These are phyloP conservation scores for Talaromyces sp. DNA, from an alignment of 2,329 filamentous ascomycete genomes.

Conservation along the genomic window DNA sequence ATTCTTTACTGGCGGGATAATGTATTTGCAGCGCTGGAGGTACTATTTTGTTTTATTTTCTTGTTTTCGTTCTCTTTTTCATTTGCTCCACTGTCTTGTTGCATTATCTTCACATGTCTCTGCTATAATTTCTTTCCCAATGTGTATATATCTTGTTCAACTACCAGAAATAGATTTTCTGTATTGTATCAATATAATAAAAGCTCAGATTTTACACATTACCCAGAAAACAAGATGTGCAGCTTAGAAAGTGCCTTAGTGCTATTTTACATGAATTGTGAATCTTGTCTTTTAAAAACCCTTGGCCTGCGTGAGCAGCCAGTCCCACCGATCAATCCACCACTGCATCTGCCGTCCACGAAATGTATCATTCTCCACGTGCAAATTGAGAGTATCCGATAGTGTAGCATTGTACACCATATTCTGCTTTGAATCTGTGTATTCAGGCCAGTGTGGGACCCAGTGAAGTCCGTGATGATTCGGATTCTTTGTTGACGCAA, in stretches of 20 bases:
- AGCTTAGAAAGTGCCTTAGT: no score
- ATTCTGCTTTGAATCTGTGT: neutral
- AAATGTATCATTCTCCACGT: neutral
- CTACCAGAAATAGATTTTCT: no score
- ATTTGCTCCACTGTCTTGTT: no score
- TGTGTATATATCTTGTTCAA: no score
- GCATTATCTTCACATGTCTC: no score
- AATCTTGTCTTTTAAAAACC: neutral
- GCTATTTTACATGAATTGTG: neutral
- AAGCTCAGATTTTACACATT: no score
- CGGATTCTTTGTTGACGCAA: neutral
- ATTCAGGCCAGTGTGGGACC: neutral
- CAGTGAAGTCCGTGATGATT: neutral
- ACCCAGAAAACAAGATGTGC: no score
- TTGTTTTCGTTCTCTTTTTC: no score
- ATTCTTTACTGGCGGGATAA: no score
- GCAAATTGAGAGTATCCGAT: neutral
- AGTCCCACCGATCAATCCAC: neutral
- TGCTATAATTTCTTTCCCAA: no score
- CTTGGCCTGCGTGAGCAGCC: neutral
- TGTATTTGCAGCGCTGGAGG: no score
- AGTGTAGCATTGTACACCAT: neutral
- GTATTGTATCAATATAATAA: neutral
- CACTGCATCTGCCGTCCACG: neutral
- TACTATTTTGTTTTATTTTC: no score